phyloP scores from a whole-genome alignment of 352 stramenopile species.

The Phytophthora macrochlamydospora region DNA sequence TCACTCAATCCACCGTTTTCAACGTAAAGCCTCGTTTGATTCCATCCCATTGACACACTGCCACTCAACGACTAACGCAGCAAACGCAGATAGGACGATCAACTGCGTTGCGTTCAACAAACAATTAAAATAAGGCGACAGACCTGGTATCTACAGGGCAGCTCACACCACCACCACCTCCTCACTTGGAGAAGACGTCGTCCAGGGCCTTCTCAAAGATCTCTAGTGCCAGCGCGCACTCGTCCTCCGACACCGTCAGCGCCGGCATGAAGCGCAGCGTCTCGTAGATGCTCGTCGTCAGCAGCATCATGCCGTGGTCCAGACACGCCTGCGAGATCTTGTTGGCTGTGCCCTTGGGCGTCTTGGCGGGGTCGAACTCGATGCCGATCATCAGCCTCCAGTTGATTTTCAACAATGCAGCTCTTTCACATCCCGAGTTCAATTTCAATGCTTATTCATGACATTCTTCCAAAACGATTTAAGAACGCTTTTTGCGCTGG shows the following conservation, averaged over 20 bases:
- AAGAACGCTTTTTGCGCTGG: constrained; percentile 74
- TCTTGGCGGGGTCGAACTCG: constrained; percentile 84
- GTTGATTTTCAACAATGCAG: too few species aligned
- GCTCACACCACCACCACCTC: constrained; percentile 2
- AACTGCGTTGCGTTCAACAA: too few species aligned
- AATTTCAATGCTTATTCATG: too few species aligned
- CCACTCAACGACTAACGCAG: too few species aligned
- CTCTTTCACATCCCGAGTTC: too few species aligned
- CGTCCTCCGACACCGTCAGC: constrained; percentile 86
- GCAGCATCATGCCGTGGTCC: constrained; percentile 88
- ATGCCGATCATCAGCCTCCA: constrained; percentile 92
- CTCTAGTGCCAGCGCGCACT: constrained; percentile 59
- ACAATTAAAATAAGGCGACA: too few species aligned
- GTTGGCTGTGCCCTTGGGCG: constrained; percentile 62
- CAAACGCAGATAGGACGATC: too few species aligned
- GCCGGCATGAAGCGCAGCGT: constrained; percentile 93
- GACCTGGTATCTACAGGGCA: background rate
- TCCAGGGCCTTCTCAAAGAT: constrained; percentile 67
- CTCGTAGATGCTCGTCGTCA: constrained; percentile 93
- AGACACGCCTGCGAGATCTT: constrained; percentile 85
- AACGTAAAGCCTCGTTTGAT: too few species aligned
- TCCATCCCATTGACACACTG: too few species aligned
- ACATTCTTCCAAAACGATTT: constrained; percentile 30
- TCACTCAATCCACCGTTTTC: too few species aligned
- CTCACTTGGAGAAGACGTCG: constrained; percentile 48